Conservation (phyloP, 2,329 filamentous ascomycete species). For the Trichoderma sp. region DNA sequence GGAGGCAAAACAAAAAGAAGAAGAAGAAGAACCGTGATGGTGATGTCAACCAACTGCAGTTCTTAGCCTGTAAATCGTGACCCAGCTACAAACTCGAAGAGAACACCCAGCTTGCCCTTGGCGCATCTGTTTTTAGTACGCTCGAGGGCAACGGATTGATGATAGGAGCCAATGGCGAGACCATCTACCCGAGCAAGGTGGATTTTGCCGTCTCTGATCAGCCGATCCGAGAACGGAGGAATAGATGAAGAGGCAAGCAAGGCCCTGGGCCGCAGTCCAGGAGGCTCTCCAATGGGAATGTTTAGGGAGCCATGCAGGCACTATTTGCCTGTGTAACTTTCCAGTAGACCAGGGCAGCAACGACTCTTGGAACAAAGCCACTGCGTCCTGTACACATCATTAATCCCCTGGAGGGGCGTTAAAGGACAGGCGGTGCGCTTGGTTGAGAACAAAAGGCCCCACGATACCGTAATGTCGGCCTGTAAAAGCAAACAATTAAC, state of each 20-base stretch:
- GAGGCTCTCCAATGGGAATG: slow-evolving; percentile 26
- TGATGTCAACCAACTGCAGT: neutral
- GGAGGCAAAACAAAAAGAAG: neutral
- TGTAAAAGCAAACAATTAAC: slow-evolving; percentile 17
- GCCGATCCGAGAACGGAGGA: slow-evolving; percentile 19
- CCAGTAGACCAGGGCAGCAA: slow-evolving; percentile 23
- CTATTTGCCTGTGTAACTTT: slow-evolving; percentile 26
- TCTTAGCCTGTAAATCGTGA: neutral
- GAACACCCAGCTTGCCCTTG: neutral
- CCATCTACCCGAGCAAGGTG: slow-evolving; percentile 32
- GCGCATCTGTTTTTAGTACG: neutral
- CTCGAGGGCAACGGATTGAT: slow-evolving; percentile 14
- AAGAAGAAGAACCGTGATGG: neutral
- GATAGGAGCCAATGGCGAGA: slow-evolving; percentile 30
- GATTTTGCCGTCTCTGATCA: slow-evolving; percentile 20
- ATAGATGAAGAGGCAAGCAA: slow-evolving; percentile 20
- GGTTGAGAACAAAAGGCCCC: neutral
- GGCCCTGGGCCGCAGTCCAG: slow-evolving; percentile 25
- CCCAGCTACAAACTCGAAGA: neutral
- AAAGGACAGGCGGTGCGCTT: neutral
- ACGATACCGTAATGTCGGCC: neutral
- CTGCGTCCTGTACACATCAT: neutral
- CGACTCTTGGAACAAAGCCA: neutral
- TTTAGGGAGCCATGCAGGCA: slow-evolving; percentile 17
- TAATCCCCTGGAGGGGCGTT: neutral